Evolutionary conservation across 768 basidiomycete species (phyloP).

Genomic region (Pleurotus ostreatus): DNA sequence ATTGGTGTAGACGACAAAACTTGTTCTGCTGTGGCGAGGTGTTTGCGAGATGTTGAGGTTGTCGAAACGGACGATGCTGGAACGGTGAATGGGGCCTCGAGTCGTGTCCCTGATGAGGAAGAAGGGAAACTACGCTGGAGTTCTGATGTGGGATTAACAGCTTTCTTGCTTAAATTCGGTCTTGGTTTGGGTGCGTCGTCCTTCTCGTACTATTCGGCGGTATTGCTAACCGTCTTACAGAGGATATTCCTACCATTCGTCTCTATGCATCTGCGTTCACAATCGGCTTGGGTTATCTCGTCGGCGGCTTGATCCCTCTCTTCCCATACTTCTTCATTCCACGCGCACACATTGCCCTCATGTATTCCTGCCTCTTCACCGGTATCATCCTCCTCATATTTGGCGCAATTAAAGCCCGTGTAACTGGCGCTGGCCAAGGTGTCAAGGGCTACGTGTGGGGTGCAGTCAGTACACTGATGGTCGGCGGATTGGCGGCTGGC

Average conservation of each 20-base stretch:
- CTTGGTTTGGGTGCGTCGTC: constrained; percentile 66
- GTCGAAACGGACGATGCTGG: constrained; percentile 28
- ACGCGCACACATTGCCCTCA: constrained; percentile 59
- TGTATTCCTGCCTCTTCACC: constrained; percentile 78
- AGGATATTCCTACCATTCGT: constrained; percentile 83
- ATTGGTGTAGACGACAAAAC: constrained; percentile 85
- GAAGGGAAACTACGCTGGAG: constrained; percentile 65
- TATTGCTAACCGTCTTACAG: constrained; percentile 30
- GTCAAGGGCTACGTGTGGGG: constrained; percentile 78
- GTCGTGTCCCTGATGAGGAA: constrained; percentile 33
- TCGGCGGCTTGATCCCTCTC: constrained; percentile 92
- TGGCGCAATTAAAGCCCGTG: constrained; percentile 84
- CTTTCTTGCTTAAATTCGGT: constrained; percentile 96
- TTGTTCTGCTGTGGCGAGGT: constrained; percentile 73
- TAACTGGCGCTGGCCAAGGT: constrained; percentile 76
- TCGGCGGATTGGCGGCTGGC: constrained; percentile 88
- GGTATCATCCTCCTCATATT: constrained; percentile 85
- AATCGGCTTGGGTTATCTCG: constrained; percentile 90
- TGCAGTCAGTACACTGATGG: constrained; percentile 79
- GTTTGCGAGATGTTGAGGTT: constrained; percentile 62
- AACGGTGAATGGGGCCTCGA: constrained; percentile 14
- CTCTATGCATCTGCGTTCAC: constrained; percentile 91
- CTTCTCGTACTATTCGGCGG: neutral
- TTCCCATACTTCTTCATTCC: constrained; percentile 89
- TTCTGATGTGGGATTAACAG: constrained; percentile 80